Percentiles rank a stretch among this genome's conserved stretches.
Evolutionary conservation across 768 basidiomycete genomes (phyloP).

Genomic region (Tylopilus balloui): DNA sequence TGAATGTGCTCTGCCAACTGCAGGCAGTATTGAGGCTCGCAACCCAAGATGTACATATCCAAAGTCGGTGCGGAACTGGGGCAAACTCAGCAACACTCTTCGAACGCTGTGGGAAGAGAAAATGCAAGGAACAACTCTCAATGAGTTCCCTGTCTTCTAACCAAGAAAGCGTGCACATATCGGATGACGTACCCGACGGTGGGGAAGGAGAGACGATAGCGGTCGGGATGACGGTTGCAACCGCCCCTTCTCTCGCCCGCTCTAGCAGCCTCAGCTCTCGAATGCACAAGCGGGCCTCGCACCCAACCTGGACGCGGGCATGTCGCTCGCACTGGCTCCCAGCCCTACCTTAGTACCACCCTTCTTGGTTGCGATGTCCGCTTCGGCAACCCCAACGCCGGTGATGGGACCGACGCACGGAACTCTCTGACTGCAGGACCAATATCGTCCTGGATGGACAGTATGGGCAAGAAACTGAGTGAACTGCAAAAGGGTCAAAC

Average conservation of each 20-base stretch:
- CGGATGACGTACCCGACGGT: background rate
- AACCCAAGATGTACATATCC: too few relatives aligned
- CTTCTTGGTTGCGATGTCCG: background rate
- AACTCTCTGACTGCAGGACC: constrained; percentile 30
- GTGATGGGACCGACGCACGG: background rate
- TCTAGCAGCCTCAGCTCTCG: constrained; percentile 14
- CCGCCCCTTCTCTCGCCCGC: constrained; percentile 10
- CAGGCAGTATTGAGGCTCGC: constrained; percentile 16
- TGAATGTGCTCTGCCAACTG: constrained; percentile 30
- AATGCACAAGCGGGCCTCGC: constrained; percentile 15
- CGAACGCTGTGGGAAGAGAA: constrained; percentile 22
- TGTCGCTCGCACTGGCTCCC: constrained; percentile 9
- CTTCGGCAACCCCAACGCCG: background rate
- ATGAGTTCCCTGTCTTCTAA: constrained; percentile 46
- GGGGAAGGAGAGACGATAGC: background rate
- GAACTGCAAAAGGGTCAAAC: constrained; percentile 51
- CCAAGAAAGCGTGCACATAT: constrained; percentile 20
- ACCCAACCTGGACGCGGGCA: constrained; percentile 8
- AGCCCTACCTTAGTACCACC: constrained; percentile 11
- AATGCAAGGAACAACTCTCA: constrained; percentile 36
- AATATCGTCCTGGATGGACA: constrained; percentile 50
- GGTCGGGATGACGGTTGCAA: background rate
- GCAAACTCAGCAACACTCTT: constrained; percentile 20
- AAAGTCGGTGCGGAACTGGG: constrained; percentile 27
- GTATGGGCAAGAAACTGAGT: constrained; percentile 56